Base-by-base conservation (phyloP, 768 basidiomycete species). In the Nidularia sp. region DNA sequence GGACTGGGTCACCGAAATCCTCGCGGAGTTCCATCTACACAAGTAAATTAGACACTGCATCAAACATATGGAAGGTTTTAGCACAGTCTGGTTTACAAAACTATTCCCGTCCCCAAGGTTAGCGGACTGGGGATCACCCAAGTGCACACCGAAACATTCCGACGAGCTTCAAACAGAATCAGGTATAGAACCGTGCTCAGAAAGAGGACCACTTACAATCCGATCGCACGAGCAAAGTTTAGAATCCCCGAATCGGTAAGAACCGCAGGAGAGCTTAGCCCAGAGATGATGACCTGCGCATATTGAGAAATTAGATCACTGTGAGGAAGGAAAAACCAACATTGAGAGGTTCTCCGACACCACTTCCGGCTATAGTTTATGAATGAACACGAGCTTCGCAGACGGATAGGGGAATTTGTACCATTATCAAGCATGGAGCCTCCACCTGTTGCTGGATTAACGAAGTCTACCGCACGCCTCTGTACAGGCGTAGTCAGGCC, bases 91-190 rank as follows among this genome's bases (percentile, higher is more conserved):
- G 45, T 74, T 74, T 22, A 67, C 65, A n/a, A 52, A 74, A 2
- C 89, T 90, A 56, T 84, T 69, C 0, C 91, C 90, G 56, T 95
- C 93, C 0, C 92, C 92, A 1, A 93, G 73, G 60, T 91, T 78
- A 0, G 89, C 90, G 3, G 68, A 70, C 60, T 93, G 92, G 15
- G 78, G 75, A 31, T 67, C 72, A 1, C 90, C 89, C 2, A 79
- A 61, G 58, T 85, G 83, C 47, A 90, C 81, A 0, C 89, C 91
- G 5, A 93, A 68, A 59, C 88, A 92, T 67, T 93, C 86, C n/a
- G 58, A 58, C 35, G 74, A 70, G 47, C 62, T 61, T n/a, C 10
- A 34, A 48, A 45, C 34, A 65, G 43, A 79, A 42, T 18, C 4
- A 5, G n/a, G n/a, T 41, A 13, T 36, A 45, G 4, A 32, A 6